Conservation (phyloP, 805 yeast genomes). For the Yarrowia alimentaria region DNA sequence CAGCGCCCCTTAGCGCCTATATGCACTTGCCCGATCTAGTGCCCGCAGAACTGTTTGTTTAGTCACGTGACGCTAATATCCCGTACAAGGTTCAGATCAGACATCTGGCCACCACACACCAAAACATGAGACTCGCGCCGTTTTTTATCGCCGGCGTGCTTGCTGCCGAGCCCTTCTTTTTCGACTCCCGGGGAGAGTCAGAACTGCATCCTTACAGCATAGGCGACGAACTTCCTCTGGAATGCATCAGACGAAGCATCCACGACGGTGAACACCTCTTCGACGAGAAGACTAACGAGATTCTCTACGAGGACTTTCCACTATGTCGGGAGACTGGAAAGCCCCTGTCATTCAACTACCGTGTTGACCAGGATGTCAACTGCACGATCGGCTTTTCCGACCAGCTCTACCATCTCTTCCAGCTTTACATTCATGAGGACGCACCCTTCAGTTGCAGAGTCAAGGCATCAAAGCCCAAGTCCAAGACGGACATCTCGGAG, state of each 20-base stretch:
- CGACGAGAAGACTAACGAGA: constrained; percentile 52
- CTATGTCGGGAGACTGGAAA: constrained; percentile 61
- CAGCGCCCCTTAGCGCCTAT: too few species aligned
- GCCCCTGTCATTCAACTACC: constrained; percentile 57
- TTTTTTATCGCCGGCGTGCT: constrained; percentile 14
- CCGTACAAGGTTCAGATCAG: constrained; percentile 24
- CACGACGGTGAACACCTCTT: constrained; percentile 75
- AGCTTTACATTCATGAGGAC: constrained; percentile 73
- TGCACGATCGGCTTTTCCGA: constrained; percentile 66
- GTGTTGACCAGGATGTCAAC: constrained; percentile 48
- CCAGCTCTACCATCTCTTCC: constrained; percentile 68
- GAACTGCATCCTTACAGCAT: constrained; percentile 19
- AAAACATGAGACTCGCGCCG: constrained; percentile 10
- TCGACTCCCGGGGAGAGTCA: constrained; percentile 16
- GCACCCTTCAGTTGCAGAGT: constrained; percentile 69
- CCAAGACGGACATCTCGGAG: constrained; percentile 7
- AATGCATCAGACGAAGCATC: constrained; percentile 66
- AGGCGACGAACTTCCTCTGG: constrained; percentile 40
- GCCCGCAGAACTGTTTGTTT: constrained; percentile 9
- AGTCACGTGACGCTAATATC: constrained; percentile 8
- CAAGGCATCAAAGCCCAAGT: constrained; percentile 27
- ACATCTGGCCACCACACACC: constrained; percentile 17
- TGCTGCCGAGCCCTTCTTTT: constrained; percentile 15
- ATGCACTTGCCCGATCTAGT: too few species aligned
- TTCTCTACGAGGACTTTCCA: constrained; percentile 60